A percentile compares a stretch with the other conserved stretches of the same genome.
phyloP scores from a whole-genome alignment of 2,329 filamentous ascomycete genomes.

The Colletotrichum siamense region DNA sequence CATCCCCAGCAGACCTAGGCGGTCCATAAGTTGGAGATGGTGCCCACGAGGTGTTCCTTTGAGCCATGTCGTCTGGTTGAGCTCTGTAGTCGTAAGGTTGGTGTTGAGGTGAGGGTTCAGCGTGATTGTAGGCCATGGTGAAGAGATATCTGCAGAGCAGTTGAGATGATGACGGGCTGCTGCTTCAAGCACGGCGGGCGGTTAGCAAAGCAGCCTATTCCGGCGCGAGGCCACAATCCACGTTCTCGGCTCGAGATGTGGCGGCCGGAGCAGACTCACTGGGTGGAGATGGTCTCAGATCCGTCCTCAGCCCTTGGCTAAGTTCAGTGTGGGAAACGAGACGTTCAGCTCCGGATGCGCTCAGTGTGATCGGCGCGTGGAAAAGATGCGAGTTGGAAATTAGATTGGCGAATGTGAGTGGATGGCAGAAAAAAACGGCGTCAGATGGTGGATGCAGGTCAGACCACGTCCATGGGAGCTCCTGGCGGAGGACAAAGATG shows the following conservation, averaged over 20 bases:
- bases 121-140: slow-evolving; percentile 36
- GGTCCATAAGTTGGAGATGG: slow-evolving; percentile 30
- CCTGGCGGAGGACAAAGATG: neutral
- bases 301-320: slow-evolving; percentile 7
- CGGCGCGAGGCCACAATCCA: slow-evolving; percentile 6
- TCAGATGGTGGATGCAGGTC: slow-evolving; percentile 3
- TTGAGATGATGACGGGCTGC: neutral
- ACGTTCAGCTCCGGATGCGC: slow-evolving; percentile 12
- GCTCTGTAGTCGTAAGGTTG: slow-evolving; percentile 29
- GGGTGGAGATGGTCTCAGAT: slow-evolving; percentile 17
- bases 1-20: slow-evolving; percentile 25
- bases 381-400: neutral
- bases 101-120: slow-evolving; percentile 29
- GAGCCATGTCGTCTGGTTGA: slow-evolving; percentile 40
- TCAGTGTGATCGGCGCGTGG: slow-evolving; percentile 2
- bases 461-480: slow-evolving; percentile 9
- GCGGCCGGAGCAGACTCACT: slow-evolving; percentile 15
- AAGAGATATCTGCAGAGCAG: neutral
- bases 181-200: neutral
- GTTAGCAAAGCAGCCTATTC: slow-evolving; percentile 16
- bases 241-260: slow-evolving; percentile 20
- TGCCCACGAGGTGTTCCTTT: slow-evolving; percentile 35
- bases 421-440: neutral
- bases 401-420: neutral
- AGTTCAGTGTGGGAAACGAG: neutral